Conservation (phyloP, 495 filamentous ascomycete species). For the Articulospora tetracladia region DNA sequence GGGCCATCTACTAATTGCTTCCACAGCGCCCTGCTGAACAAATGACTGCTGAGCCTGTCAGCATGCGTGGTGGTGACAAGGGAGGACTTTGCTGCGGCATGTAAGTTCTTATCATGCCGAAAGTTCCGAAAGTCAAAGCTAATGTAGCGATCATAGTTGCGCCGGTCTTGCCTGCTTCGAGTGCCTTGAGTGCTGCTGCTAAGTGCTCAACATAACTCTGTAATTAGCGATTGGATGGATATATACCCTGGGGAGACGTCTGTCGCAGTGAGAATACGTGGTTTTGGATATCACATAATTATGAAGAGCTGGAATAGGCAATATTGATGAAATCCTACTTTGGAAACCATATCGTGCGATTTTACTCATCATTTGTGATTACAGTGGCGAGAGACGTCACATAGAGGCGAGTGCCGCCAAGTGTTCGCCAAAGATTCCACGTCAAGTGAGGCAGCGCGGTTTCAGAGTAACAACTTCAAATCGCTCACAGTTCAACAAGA, state of each 20-base stretch:
- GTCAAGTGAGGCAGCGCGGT: too few relatives aligned
- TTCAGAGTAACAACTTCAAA: too few relatives aligned
- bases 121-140: not conserved
- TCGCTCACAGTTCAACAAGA: too few relatives aligned
- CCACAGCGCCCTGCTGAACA: conserved; percentile 20
- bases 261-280: too few relatives aligned
- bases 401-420: too few relatives aligned
- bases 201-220: conserved; percentile 3
- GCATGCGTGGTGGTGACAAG: conserved; percentile 24
- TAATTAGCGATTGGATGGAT: not conserved
- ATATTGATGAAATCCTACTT: too few relatives aligned
- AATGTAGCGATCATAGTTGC: conserved; percentile 13
- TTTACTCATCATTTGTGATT: too few relatives aligned
- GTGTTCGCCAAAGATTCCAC: too few relatives aligned
- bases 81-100: conserved; percentile 24
- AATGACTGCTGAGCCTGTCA: conserved; percentile 27
- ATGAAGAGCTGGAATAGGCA: too few relatives aligned
- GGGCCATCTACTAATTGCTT: not conserved
- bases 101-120: conserved; percentile 17
- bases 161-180: conserved; percentile 26
- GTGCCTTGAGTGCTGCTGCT: conserved; percentile 26
- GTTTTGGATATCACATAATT: too few relatives aligned
- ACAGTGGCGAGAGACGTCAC: too few relatives aligned
- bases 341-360: too few relatives aligned
- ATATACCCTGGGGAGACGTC: conserved; percentile 4